Base-by-base conservation (phyloP, 2,329 filamentous ascomycete genomes). In the Alternaria panax region DNA sequence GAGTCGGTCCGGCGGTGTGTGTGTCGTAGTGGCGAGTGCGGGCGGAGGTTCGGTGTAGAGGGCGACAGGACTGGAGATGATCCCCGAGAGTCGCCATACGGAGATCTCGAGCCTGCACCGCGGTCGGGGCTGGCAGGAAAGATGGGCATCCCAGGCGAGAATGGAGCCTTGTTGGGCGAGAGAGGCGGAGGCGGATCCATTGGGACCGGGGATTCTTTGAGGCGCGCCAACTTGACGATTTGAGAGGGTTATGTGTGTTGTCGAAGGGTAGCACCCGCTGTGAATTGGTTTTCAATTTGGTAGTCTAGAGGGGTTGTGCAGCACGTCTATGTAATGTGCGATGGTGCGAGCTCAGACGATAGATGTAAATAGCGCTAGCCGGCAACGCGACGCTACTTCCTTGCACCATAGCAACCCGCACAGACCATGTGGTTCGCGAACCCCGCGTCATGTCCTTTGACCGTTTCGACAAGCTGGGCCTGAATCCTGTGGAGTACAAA, bases 101-200 rank as follows among this genome's bases (percentile, higher is more conserved):
- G 75, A 28, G 75, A 66, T 53, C 74, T 76, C 45, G 71, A 75
- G 64, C 76, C 72, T 55, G 90, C 89, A 59, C 86, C 82, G 70
- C 88, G 87, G 68, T 90, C 88, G 9, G 88, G 87, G 20, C 89
- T 88, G 51, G 86, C 80, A 34, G 84, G 80, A 64, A 87, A 86
- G 48, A 91, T 81, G 52, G 89, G 86, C 64, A 83, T 82, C 61
- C 82, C 83, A 38, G 86, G 82, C 62, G 86, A 85, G 69, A 83
- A 83, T 61, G 83, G 80, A 67, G 82, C 83, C 74, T 84, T 85
- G 70, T 80, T 78, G 63, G 75, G 75, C 30, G 75, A 71, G 18
- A 59, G 38, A 20, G 78, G 77, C 20, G 78, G 72, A 62, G 78
- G 76, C 25, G 78, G 73, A 66, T 79, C 78, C 65, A 69, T 65